These are phyloP conservation scores for Diaporthe amygdali DNA, from an alignment of 2,329 filamentous ascomycete genomes.

Conservation along the genomic window DNA sequence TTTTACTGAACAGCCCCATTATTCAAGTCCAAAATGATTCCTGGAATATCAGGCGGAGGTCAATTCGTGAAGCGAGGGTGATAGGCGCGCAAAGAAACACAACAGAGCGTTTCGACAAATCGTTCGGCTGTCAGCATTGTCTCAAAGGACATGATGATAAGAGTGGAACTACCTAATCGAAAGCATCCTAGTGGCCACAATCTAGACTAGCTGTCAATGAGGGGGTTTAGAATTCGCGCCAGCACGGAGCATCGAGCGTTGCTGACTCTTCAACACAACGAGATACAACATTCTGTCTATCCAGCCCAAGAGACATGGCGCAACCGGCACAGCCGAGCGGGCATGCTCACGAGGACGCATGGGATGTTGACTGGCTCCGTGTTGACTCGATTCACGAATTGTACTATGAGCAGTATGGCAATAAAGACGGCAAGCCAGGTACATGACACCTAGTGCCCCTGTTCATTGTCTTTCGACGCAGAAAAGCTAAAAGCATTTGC, in stretches of 20 bases:
- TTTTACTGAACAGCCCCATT: neutral
- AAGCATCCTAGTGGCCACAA: no score
- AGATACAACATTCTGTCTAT: neutral
- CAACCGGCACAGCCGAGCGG: neutral
- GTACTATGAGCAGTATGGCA: neutral
- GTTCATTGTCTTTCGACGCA: no score
- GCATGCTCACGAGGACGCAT: neutral
- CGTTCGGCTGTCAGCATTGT: neutral
- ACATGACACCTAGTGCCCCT: neutral
- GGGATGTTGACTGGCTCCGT: neutral
- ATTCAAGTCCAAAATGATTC: neutral
- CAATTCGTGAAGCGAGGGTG: neutral
- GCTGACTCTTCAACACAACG: neutral
- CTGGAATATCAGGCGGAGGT: neutral
- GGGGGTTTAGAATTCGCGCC: neutral
- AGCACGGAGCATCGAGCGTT: neutral
- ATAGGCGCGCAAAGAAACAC: no score
- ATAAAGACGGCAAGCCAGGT: constrained; percentile 2
- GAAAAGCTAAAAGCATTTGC: neutral
- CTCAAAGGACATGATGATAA: no score
- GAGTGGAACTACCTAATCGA: no score
- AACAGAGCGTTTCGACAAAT: neutral
- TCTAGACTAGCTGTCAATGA: neutral
- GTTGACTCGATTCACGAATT: neutral
- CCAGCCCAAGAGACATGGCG: neutral